These are phyloP conservation scores for Myxozyma neglecta DNA, from an alignment of 805 yeast species.

Conservation along the genomic window DNA sequence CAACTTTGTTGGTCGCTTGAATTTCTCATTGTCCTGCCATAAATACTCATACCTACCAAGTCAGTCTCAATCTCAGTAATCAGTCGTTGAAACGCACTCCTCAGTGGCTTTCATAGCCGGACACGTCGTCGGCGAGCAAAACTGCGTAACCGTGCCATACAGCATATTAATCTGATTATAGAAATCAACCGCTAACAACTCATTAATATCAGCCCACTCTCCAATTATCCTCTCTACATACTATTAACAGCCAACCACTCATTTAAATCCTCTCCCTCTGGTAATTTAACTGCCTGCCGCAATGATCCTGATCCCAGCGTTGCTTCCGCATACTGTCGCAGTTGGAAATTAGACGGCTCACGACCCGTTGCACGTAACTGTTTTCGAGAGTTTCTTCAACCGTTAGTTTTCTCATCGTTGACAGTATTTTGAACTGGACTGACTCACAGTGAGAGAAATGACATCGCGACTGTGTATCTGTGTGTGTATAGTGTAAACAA, in stretches of 20 bases:
- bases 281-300: conserved; percentile 89
- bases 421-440: background rate
- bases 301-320: conserved; percentile 90
- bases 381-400: conserved; percentile 4
- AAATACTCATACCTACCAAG: conserved; percentile 61
- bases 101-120: conserved; percentile 98
- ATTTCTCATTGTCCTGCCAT: conserved; percentile 79
- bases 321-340: conserved; percentile 88
- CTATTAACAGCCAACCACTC: conserved; percentile 95
- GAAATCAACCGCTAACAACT: conserved; percentile 74
- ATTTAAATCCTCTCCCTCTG: conserved; percentile 84
- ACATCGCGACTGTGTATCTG: conserved; percentile 6
- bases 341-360: conserved; percentile 40
- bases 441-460: conserved; percentile 25
- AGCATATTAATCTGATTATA: conserved; percentile 95
- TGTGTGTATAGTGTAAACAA: too few relatives aligned
- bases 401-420: background rate
- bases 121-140: conserved; percentile 92
- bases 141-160: conserved; percentile 92
- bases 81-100: conserved; percentile 53
- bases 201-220: too few relatives aligned
- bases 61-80: background rate
- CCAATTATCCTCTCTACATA: conserved; percentile 4
- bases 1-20: conserved; percentile 75
- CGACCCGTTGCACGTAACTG: conserved; percentile 41